Conservation (phyloP, 2,329 filamentous ascomycete species). For the Didymella keratinophila region DNA sequence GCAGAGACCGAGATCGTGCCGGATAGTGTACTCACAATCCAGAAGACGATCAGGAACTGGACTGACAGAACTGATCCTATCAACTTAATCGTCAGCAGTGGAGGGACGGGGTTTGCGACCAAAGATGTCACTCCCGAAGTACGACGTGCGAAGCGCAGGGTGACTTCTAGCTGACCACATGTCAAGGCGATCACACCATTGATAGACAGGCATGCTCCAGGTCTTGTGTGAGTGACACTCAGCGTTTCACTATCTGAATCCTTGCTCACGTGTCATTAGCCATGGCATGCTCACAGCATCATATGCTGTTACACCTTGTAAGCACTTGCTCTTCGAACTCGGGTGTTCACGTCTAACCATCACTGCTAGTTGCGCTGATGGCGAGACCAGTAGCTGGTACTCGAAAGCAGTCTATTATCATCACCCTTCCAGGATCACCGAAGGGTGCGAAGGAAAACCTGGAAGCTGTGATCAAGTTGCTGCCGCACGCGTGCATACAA, state of each 20-base stretch:
- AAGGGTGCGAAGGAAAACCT: conserved; percentile 96
- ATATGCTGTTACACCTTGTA: conserved; percentile 86
- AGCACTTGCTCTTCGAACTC: conserved; percentile 50
- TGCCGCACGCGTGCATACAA: conserved; percentile 94
- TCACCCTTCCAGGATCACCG: conserved; percentile 92
- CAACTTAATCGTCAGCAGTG: conserved; percentile 86
- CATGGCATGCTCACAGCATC: conserved; percentile 93
- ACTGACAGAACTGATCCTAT: conserved; percentile 67
- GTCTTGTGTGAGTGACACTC: conserved; percentile 69
- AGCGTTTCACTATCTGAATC: background rate
- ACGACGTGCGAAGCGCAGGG: conserved; percentile 11
- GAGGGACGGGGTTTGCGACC: conserved; percentile 89
- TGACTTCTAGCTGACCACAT: conserved; percentile 17
- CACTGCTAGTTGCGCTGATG: conserved; percentile 85
- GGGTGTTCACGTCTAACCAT: conserved; percentile 25
- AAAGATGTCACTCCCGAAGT: conserved; percentile 91
- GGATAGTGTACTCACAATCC: conserved; percentile 78
- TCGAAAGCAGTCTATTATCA: conserved; percentile 78
- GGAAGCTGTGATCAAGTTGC: conserved; percentile 83
- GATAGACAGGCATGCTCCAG: conserved; percentile 84
- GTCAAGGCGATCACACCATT: conserved; percentile 76
- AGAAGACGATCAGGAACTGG: conserved; percentile 75
- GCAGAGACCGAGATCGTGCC: conserved; percentile 76
- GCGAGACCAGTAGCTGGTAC: conserved; percentile 90
- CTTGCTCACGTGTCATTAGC: conserved; percentile 49